A percentile compares a stretch with the other conserved stretches of the same genome.
Evolutionary conservation across 345 rosid species (phyloP).

Genomic region (Brassica incana): DNA sequence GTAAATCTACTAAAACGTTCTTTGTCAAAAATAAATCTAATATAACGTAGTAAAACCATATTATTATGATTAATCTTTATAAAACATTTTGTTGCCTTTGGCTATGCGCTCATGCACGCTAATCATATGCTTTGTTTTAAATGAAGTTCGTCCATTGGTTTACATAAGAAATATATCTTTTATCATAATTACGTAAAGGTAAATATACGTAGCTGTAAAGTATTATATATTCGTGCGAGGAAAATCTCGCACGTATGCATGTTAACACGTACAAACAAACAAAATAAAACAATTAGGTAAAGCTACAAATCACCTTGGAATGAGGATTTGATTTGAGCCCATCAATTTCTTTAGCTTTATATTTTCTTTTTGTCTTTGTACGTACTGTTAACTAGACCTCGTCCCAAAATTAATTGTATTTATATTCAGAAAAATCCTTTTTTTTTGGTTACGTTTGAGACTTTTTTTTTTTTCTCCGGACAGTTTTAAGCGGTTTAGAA

Average conservation of each 20-base stretch:
- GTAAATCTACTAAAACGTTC: background rate
- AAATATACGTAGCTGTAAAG: background rate
- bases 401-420: background rate
- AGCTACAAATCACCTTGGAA: background rate
- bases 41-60: background rate
- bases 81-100: background rate
- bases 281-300: slow-evolving; percentile 3
- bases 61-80: background rate
- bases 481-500: no score
- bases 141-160: background rate
- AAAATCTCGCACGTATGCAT: slow-evolving; percentile 21
- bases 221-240: slow-evolving; percentile 1
- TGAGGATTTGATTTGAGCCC: background rate
- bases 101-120: background rate
- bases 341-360: background rate
- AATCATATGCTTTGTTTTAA: background rate
- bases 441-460: background rate
- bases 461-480: no score
- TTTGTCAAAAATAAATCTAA: background rate
- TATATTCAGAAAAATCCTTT: background rate
- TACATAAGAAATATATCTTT: background rate
- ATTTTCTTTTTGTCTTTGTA: background rate
- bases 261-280: slow-evolving; percentile 31
- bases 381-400: background rate
- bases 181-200: no score